A percentile compares a stretch with the other conserved stretches of the same genome.
These are phyloP conservation scores for Ilyonectria destructans DNA, from an alignment of 2,329 filamentous ascomycete species.

Conservation along the genomic window DNA sequence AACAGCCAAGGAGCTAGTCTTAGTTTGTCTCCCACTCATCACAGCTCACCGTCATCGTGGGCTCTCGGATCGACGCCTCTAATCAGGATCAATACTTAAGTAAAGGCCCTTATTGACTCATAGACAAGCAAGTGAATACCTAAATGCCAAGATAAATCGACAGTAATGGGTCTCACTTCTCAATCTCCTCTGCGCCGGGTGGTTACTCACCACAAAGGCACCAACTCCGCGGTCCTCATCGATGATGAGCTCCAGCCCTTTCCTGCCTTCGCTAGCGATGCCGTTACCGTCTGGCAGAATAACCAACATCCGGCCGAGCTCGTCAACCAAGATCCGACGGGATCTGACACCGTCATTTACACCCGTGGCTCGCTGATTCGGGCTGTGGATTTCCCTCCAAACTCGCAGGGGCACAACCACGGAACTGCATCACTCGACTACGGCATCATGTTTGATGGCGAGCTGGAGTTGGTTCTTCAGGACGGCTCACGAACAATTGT, in stretches of 20 bases:
- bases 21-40: too few relatives aligned
- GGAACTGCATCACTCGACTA: slow-evolving; percentile 12
- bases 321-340: not conserved
- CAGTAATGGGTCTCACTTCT: slow-evolving; percentile 1
- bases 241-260: not conserved
- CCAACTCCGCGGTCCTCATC: slow-evolving; percentile 2
- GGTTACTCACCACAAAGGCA: slow-evolving; percentile 4
- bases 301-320: slow-evolving; percentile 6
- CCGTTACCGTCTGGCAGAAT: slow-evolving; percentile 7
- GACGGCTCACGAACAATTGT: slow-evolving; percentile 12
- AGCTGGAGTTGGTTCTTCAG: not conserved
- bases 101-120: too few relatives aligned
- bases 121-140: not conserved
- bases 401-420: slow-evolving; percentile 12
- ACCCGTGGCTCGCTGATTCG: slow-evolving; percentile 8
- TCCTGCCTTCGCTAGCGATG: not conserved
- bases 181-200: not conserved
- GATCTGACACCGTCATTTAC: not conserved
- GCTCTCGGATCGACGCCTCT: too few relatives aligned
- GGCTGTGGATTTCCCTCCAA: slow-evolving; percentile 11
- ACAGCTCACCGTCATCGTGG: too few relatives aligned
- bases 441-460: slow-evolving; percentile 4
- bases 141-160: too few relatives aligned
- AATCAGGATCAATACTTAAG: too few relatives aligned
- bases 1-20: too few relatives aligned